A percentile compares a stretch with the other conserved stretches of the same genome.
Conservation (phyloP, 148 eudicot species). For the Oxyria digyna region DNA sequence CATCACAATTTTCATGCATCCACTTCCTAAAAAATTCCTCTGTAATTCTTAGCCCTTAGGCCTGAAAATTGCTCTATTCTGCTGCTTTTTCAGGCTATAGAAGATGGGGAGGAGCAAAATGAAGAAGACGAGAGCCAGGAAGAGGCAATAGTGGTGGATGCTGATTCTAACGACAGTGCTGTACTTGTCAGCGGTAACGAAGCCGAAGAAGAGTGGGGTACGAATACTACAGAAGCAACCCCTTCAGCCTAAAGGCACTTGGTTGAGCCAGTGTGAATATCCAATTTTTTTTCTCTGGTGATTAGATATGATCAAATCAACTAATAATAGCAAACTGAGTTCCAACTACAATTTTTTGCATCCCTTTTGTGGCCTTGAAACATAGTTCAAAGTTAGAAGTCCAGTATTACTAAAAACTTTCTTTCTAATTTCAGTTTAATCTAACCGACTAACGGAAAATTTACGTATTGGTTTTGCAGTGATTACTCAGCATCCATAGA, state of each 20-base stretch:
- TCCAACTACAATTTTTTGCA: not conserved
- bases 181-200: slow-evolving; percentile 87
- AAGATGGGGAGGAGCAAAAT: slow-evolving; percentile 31
- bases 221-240: slow-evolving; percentile 89
- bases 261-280: slow-evolving; percentile 85
- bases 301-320: slow-evolving; percentile 39
- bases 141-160: slow-evolving; percentile 88
- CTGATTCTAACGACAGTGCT: slow-evolving; percentile 88
- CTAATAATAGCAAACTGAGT: not conserved
- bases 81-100: slow-evolving; percentile 23
- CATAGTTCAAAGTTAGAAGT: not conserved
- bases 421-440: not conserved
- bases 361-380: not conserved
- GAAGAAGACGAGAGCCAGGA: slow-evolving; percentile 67
- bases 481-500: slow-evolving; percentile 8
- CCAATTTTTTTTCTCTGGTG: slow-evolving; percentile 96
- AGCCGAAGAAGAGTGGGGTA: slow-evolving; percentile 98
- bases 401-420: not conserved
- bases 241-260: slow-evolving; percentile 94
- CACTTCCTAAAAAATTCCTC: too few species aligned
- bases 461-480: slow-evolving; percentile 3
- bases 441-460: not conserved
- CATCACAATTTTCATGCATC: too few species aligned
- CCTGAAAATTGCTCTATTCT: not conserved
- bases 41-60: not conserved